A percentile compares a stretch with the other conserved stretches of the same genome.
phyloP scores from a whole-genome alignment of 495 filamentous ascomycete species.

The Podospora pseudocomata region DNA sequence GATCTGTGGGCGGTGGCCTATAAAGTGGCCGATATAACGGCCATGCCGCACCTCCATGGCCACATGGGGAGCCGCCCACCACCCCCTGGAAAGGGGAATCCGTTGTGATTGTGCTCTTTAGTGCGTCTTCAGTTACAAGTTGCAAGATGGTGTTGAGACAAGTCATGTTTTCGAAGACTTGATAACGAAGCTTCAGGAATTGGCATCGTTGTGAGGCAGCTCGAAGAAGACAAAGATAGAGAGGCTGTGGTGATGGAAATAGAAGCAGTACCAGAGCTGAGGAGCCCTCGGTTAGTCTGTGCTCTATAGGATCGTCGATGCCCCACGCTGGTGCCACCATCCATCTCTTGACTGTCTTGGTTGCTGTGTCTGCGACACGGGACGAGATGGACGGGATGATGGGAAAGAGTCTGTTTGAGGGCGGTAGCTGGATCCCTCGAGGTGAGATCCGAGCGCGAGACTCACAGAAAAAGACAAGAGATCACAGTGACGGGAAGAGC shows the following conservation, averaged over 20 bases:
- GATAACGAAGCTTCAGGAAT: neutral
- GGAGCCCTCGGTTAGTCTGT: neutral
- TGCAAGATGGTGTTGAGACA: neutral
- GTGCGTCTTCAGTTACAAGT: neutral
- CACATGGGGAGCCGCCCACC: neutral
- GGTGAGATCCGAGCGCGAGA: neutral
- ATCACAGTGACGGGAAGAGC: neutral
- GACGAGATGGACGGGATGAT: neutral
- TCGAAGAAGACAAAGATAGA: neutral
- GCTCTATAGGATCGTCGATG: neutral
- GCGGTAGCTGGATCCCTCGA: neutral
- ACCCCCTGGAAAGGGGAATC: neutral
- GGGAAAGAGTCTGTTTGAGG: neutral
- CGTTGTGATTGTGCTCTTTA: neutral
- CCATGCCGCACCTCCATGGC: neutral
- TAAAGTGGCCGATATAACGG: neutral
- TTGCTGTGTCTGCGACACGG: neutral
- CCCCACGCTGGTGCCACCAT: neutral
- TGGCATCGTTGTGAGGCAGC: neutral
- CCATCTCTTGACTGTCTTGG: neutral
- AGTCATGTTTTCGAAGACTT: neutral
- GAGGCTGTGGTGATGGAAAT: neutral
- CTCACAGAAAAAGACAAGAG: neutral
- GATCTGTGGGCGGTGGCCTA: neutral
- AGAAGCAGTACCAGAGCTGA: neutral